A percentile compares a stretch with the other conserved stretches of the same genome.
Evolutionary conservation across 1,284 basidiomycete genomes (phyloP).

Genomic region (Ustilago bromivora): DNA sequence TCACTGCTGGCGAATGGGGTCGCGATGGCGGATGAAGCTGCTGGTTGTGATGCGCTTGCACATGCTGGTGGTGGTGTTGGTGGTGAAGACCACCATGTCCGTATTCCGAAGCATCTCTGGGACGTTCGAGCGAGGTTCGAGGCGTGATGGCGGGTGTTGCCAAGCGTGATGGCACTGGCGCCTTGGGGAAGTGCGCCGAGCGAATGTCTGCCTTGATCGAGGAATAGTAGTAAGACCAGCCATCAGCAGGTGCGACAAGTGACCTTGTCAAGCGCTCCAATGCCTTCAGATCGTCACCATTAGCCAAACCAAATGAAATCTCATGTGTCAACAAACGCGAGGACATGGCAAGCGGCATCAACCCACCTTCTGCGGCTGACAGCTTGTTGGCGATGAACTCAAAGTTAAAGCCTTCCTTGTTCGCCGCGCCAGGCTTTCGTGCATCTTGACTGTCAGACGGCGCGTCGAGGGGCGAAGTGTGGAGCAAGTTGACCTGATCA

Average conservation of each 20-base stretch:
- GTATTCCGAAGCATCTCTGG: constrained; percentile 25
- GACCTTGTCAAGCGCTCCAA: constrained; percentile 72
- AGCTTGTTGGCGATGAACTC: constrained; percentile 64
- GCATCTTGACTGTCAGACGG: constrained; percentile 1
- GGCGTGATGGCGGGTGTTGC: constrained; percentile 42
- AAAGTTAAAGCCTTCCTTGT: constrained; percentile 71
- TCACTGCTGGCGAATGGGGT: constrained; percentile 27
- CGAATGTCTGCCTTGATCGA: constrained; percentile 55
- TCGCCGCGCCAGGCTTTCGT: constrained; percentile 1
- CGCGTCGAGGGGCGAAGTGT: constrained; percentile 72
- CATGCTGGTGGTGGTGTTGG: neutral
- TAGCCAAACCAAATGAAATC: constrained; percentile 76
- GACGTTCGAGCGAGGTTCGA: constrained; percentile 39
- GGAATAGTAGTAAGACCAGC: constrained; percentile 75
- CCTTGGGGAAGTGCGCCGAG: constrained; percentile 46
- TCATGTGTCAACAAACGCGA: constrained; percentile 76
- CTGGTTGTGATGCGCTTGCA: constrained; percentile 4
- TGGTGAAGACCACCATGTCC: constrained; percentile 20
- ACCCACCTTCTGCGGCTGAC: constrained; percentile 74
- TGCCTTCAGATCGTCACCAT: constrained; percentile 74
- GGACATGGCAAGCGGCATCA: constrained; percentile 75
- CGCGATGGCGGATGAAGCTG: constrained; percentile 31
- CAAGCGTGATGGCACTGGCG: constrained; percentile 46
- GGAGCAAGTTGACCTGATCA: constrained; percentile 73
- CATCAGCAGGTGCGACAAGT: constrained; percentile 74